Conservation (phyloP, 768 basidiomycete species). For the Kwoniella newhampshirensis region DNA sequence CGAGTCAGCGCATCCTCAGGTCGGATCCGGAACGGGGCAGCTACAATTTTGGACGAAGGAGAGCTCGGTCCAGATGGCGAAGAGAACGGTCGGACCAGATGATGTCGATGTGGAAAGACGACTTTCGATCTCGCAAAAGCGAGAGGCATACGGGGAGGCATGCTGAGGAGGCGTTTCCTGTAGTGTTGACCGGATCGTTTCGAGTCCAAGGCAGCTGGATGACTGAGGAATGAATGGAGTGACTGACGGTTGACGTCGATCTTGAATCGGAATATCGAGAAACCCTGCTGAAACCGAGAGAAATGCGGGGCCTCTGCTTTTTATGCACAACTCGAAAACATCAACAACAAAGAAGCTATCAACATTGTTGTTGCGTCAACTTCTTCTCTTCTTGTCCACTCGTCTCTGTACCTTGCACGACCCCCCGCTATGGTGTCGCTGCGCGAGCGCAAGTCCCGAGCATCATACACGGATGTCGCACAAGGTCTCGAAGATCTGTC, state of each 20-base stretch:
- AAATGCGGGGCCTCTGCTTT: too few relatives aligned
- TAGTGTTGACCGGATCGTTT: too few relatives aligned
- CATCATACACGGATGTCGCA: slow-evolving; percentile 23
- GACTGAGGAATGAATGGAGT: not conserved
- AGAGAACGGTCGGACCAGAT: not conserved
- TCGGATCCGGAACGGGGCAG: slow-evolving; percentile 37
- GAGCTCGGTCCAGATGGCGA: slow-evolving; percentile 17
- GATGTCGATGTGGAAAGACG: not conserved
- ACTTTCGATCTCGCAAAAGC: not conserved
- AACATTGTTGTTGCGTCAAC: too few relatives aligned
- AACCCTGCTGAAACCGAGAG: too few relatives aligned
- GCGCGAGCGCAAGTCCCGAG: slow-evolving; percentile 20
- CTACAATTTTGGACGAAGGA: slow-evolving; percentile 39
- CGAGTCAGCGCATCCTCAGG: slow-evolving; percentile 30
- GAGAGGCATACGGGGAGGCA: not conserved
- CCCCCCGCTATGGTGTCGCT: slow-evolving; percentile 17
- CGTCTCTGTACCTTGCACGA: not conserved
- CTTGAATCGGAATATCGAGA: too few relatives aligned
- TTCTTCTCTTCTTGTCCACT: too few relatives aligned
- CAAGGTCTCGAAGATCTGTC: slow-evolving; percentile 22
- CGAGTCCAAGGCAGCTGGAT: too few relatives aligned
- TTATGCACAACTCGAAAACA: too few relatives aligned
- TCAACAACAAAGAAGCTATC: not conserved
- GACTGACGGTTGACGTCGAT: not conserved
- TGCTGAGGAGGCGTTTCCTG: not conserved